Base-by-base conservation (phyloP, 192 early-diverging fungal genomes). In the Spizellomyces sp. region DNA sequence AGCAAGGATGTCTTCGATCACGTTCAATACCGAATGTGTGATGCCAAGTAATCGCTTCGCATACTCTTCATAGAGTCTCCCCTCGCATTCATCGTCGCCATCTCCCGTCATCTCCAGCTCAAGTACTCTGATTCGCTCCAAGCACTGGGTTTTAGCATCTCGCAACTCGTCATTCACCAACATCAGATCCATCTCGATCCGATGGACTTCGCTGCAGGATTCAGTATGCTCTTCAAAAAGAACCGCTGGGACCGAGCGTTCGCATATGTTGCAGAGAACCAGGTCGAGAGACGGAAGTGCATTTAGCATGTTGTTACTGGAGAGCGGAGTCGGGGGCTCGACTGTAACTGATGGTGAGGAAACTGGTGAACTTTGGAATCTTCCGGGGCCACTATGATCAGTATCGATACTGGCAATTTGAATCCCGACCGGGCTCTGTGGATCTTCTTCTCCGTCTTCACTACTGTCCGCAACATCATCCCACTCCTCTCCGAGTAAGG, bases 241-340 rank as follows among this genome's bases (percentile, higher is more conserved):
- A 5, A 87, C 67, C 8, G 85, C 85, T 7, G 91, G 89, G 48
- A 92, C 82, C 52, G 77, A 82, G 48, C 87, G 77, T 66, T 95
- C 93, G 63, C 93, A 95, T 27, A 95, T 87, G 56, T 88, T 85
- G 71, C 93, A 95, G 5, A 93, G 80, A 0, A 88, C 87, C 1
- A 84, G 62, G 55, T 87, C 81, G 1, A 75, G 67, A 9, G 62
- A 15, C 54, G 47, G 14, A 5, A 22, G 15, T 9, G 73, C 57
- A 56, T 73, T 45, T 6, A n/a, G 47, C 27, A 36, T 36, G 27
- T 36, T 36, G 19, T 36, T 43, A 45, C n/a, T 46, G 14, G 22
- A 12, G 8, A 41, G 36, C 10, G 69, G 45, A 21, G 67, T 69
- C 6, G 67, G 59, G 14, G 59, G 59, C 59, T 61, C 59, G 4